Evolutionary conservation across 2,329 filamentous ascomycete genomes (phyloP).

Genomic region (Bimuria novae-zelandiae): DNA sequence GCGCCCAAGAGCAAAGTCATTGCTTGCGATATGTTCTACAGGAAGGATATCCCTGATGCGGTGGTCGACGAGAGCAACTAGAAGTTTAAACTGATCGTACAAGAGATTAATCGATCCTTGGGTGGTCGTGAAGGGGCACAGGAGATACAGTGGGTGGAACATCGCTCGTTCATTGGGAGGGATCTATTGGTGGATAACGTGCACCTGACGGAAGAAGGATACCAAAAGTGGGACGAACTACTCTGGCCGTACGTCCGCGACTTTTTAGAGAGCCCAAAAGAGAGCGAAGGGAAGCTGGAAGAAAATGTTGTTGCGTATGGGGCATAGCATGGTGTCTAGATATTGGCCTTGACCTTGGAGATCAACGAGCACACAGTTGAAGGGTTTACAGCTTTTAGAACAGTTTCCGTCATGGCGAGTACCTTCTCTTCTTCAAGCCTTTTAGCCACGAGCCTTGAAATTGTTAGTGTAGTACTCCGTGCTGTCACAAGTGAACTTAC

Average conservation of each 20-base stretch:
- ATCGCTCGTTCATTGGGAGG: slow-evolving; percentile 8
- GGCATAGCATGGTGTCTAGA: background rate
- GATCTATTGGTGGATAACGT: slow-evolving; percentile 21
- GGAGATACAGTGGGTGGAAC: slow-evolving; percentile 15
- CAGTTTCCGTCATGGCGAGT: slow-evolving; percentile 44
- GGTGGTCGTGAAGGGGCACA: background rate
- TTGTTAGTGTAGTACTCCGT: background rate
- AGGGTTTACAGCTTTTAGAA: slow-evolving; percentile 36
- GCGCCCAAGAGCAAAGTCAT: slow-evolving; percentile 13
- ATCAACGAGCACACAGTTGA: slow-evolving; percentile 2
- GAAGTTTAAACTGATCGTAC: slow-evolving; percentile 11
- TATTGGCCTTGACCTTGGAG: slow-evolving; percentile 2
- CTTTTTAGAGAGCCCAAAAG: background rate
- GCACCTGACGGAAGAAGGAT: slow-evolving; percentile 21
- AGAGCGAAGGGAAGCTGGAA: background rate
- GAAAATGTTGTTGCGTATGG: background rate
- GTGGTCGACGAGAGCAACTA: slow-evolving; percentile 15
- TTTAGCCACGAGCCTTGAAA: slow-evolving; percentile 42
- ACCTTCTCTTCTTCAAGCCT: slow-evolving; percentile 51
- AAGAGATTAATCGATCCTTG: slow-evolving; percentile 12
- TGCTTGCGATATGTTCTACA: slow-evolving; percentile 14
- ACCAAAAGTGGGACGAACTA: slow-evolving; percentile 13
- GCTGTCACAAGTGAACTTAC: slow-evolving; percentile 22
- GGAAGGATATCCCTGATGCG: slow-evolving; percentile 8
- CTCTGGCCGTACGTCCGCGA: slow-evolving; percentile 8